These are phyloP conservation scores for Aureobasidium zeae DNA, from an alignment of 2,329 filamentous ascomycete species.

Conservation along the genomic window DNA sequence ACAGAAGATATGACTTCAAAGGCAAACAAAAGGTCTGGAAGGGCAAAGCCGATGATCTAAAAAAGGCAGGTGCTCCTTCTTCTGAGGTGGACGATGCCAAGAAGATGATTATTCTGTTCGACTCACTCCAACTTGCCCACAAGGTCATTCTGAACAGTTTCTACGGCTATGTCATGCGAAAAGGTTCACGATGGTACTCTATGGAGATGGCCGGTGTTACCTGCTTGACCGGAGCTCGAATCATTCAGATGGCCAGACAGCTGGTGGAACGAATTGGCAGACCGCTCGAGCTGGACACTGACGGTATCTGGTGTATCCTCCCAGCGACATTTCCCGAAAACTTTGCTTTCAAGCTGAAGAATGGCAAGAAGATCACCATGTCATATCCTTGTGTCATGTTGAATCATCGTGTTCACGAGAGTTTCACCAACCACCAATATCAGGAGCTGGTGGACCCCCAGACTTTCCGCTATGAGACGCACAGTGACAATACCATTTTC, in stretches of 20 bases:
- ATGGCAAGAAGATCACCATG: constrained; percentile 91
- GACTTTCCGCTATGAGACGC: constrained; percentile 85
- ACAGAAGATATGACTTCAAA: constrained; percentile 97
- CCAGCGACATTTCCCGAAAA: constrained; percentile 95
- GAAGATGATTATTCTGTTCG: constrained; percentile 96
- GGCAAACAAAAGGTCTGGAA: constrained; percentile 98
- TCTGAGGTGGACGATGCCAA: constrained; percentile 84
- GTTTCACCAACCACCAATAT: constrained; percentile 96
- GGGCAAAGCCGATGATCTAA: constrained; percentile 81
- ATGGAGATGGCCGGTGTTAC: constrained; percentile 99
- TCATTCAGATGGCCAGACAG: constrained; percentile 92
- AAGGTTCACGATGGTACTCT: constrained; percentile 97
- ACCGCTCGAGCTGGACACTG: constrained; percentile 89
- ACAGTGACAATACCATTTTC: constrained; percentile 98
- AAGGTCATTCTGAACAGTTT: constrained; percentile 99
- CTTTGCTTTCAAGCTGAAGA: constrained; percentile 86
- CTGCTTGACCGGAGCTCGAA: constrained; percentile 88
- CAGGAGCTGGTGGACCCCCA: constrained; percentile 73
- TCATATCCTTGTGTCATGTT: constrained; percentile 99
- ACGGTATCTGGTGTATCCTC: constrained; percentile 99
- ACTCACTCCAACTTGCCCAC: constrained; percentile 91
- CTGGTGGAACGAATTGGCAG: constrained; percentile 88
- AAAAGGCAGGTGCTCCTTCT: constrained; percentile 66
- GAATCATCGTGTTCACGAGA: constrained; percentile 89
- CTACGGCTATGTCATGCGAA: constrained; percentile 99